Conservation (phyloP, 2,329 filamentous ascomycete species). For the Pleomassaria siparia region DNA sequence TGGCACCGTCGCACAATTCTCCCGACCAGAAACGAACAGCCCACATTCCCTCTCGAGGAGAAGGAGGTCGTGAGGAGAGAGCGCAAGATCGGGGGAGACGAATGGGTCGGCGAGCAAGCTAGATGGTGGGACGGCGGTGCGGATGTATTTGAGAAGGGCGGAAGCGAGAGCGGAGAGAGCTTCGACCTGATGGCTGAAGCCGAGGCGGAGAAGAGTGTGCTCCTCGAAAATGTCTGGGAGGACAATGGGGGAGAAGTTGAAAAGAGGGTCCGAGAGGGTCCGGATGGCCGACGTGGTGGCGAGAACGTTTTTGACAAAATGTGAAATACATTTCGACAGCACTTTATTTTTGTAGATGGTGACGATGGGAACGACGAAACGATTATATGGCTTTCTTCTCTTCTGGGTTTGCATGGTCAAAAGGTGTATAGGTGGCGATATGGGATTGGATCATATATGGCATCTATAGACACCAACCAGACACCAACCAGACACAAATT, state of each 20-base stretch:
- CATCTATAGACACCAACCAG: background rate
- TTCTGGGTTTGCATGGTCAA: background rate
- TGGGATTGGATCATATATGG: background rate
- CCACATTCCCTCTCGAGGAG: conserved; percentile 43
- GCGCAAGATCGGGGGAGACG: conserved; percentile 34
- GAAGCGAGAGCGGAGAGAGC: conserved; percentile 40
- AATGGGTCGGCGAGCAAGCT: conserved; percentile 44
- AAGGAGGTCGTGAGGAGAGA: conserved; percentile 43
- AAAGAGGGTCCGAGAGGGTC: conserved; percentile 17
- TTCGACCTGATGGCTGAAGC: conserved; percentile 51
- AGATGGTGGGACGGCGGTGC: conserved; percentile 38
- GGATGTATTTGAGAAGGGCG: conserved; percentile 31
- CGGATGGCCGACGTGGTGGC: conserved; percentile 20
- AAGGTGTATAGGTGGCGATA: background rate
- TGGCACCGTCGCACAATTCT: conserved; percentile 72
- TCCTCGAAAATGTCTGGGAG: conserved; percentile 34
- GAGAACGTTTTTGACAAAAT: conserved; percentile 34
- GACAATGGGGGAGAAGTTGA: conserved; percentile 18
- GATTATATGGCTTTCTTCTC: background rate
- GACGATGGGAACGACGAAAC: background rate
- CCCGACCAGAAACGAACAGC: conserved; percentile 29
- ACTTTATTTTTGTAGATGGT: background rate
- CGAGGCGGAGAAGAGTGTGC: conserved; percentile 42
- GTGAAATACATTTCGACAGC: conserved; percentile 4
- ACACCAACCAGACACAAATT: background rate